phyloP scores from a whole-genome alignment of 2,329 filamentous ascomycete species.

The Fusarium siculi region DNA sequence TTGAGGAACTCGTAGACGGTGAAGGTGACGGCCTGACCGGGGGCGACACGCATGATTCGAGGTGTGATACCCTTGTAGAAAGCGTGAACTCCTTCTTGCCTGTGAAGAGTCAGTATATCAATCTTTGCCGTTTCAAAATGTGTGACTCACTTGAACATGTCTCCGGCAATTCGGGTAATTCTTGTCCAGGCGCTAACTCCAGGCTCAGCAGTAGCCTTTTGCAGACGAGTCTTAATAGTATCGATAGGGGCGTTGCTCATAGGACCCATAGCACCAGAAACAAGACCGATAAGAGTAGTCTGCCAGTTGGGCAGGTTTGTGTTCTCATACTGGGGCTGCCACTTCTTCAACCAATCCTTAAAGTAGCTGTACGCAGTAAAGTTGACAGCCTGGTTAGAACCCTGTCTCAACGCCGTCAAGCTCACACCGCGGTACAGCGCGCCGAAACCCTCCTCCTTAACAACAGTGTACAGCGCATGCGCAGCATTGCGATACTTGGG shows the following conservation, averaged over 20 bases:
- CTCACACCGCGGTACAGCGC: conserved; percentile 94
- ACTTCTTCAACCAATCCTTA: conserved; percentile 78
- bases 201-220: conserved; percentile 85
- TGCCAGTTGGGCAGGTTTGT: conserved; percentile 83
- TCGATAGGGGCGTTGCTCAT: conserved; percentile 98
- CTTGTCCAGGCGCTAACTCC: conserved; percentile 84
- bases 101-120: conserved; percentile 48
- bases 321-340: conserved; percentile 75
- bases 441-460: conserved; percentile 88
- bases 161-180: conserved; percentile 80
- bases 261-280: conserved; percentile 94
- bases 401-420: conserved; percentile 91
- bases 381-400: conserved; percentile 97
- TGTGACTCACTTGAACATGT: conserved; percentile 79
- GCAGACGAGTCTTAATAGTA: conserved; percentile 97
- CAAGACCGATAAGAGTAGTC: conserved; percentile 89
- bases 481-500: conserved; percentile 98
- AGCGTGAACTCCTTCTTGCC: conserved; percentile 90
- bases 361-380: conserved; percentile 98
- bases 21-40: conserved; percentile 85
- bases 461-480: conserved; percentile 83
- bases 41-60: conserved; percentile 95
- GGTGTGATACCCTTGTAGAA: conserved; percentile 99
- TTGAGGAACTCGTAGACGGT: conserved; percentile 83
- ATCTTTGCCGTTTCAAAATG: accelerated